Evolutionary conservation across 2,329 filamentous ascomycete genomes (phyloP).

Genomic region (Fusarium staphyleae): DNA sequence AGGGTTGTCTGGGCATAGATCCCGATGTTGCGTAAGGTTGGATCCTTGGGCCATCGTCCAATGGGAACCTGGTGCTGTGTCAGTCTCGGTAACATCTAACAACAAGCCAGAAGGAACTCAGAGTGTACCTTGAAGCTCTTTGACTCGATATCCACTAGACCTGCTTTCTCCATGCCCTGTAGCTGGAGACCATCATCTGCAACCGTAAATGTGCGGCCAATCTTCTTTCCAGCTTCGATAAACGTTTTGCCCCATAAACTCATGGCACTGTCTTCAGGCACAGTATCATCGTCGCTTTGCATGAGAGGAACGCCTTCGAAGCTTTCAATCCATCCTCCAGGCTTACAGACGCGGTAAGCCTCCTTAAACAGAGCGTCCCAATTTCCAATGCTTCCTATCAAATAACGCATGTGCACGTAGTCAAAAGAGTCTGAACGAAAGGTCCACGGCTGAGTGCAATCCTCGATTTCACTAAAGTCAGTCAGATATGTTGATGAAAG

Average conservation of each 20-base stretch:
- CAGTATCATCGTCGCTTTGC: slow-evolving; percentile 41
- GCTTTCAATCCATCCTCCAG: slow-evolving; percentile 55
- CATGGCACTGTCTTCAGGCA: slow-evolving; percentile 37
- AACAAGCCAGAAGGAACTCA: not conserved
- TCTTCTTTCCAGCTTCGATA: slow-evolving; percentile 36
- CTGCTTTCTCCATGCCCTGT: not conserved
- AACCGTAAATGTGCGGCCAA: slow-evolving; percentile 38
- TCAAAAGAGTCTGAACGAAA: slow-evolving; percentile 54
- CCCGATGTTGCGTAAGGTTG: slow-evolving; percentile 1
- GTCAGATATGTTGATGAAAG: not conserved
- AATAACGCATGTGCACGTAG: slow-evolving; percentile 64
- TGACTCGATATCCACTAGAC: not conserved
- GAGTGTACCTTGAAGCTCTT: slow-evolving; percentile 5
- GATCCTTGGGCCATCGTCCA: slow-evolving; percentile 11
- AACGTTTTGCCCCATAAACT: slow-evolving; percentile 37
- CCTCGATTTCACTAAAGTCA: slow-evolving; percentile 26
- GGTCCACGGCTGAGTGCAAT: slow-evolving; percentile 42
- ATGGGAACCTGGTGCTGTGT: slow-evolving; percentile 1
- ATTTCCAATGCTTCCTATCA: slow-evolving; percentile 63
- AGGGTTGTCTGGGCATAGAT: slow-evolving; percentile 1
- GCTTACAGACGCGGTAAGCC: slow-evolving; percentile 59
- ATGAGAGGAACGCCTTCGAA: slow-evolving; percentile 36
- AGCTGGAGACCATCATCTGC: not conserved
- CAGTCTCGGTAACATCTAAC: no score
- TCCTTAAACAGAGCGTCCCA: slow-evolving; percentile 62